These are phyloP conservation scores for Russula abietina DNA, from an alignment of 768 basidiomycete species.

Conservation along the genomic window DNA sequence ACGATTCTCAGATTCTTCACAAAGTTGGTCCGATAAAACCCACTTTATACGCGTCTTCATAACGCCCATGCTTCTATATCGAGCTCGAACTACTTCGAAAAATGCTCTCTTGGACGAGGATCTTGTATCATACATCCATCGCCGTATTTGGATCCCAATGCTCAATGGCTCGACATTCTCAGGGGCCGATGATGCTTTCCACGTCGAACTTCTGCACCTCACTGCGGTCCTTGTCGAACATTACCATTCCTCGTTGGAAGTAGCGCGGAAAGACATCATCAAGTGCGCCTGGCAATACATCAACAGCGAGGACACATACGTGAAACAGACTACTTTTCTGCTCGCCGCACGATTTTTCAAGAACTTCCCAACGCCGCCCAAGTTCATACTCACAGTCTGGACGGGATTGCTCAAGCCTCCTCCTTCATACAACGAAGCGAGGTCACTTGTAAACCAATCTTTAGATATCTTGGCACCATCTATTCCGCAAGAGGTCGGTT, in stretches of 20 bases:
- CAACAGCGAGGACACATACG: conserved; percentile 77
- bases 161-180: conserved; percentile 46
- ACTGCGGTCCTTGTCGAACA: conserved; percentile 84
- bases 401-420: conserved; percentile 78
- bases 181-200: conserved; percentile 75
- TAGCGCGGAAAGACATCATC: conserved; percentile 87
- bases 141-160: conserved; percentile 77
- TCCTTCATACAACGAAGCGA: conserved; percentile 56
- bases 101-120: conserved; percentile 64
- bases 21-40: conserved; percentile 72
- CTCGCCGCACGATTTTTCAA: conserved; percentile 90
- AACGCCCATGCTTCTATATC: conserved; percentile 78
- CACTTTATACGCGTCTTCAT: conserved; percentile 76
- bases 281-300: conserved; percentile 90
- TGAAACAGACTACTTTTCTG: conserved; percentile 89
- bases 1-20: conserved; percentile 66
- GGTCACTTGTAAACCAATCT: conserved; percentile 74
- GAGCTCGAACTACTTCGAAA: conserved; percentile 51
- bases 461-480: conserved; percentile 81
- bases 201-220: conserved; percentile 85
- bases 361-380: conserved; percentile 79
- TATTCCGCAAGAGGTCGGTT: conserved; percentile 59
- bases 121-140: conserved; percentile 64
- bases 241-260: conserved; percentile 72
- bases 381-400: conserved; percentile 90